Evolutionary conservation across 164 flowering plant genomes (phyloP).

Genomic region (Piper longum): DNA sequence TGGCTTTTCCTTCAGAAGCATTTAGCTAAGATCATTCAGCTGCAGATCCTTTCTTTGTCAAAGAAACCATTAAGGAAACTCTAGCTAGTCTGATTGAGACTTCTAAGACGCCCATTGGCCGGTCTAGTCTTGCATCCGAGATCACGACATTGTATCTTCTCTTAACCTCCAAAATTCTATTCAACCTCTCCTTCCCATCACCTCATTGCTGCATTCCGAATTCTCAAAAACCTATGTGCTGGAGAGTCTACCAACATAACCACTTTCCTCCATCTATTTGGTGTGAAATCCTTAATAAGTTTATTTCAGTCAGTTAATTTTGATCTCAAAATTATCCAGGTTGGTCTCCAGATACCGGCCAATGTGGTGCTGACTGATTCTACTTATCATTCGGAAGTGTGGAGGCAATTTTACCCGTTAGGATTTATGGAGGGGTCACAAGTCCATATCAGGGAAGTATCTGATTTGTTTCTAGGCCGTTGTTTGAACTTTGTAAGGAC

Average conservation of each 20-base stretch:
- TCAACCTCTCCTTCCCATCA: conserved; percentile 7
- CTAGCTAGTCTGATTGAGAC: conserved; percentile 27
- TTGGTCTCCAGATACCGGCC: conserved; percentile 54
- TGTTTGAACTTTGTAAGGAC: conserved; percentile 41
- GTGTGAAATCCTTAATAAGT: conserved; percentile 20
- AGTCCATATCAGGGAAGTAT: conserved; percentile 23
- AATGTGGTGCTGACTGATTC: conserved; percentile 64
- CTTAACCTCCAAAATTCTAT: conserved; percentile 24
- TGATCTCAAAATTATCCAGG: conserved; percentile 16
- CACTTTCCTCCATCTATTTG: conserved; percentile 31
- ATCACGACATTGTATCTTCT: conserved; percentile 29
- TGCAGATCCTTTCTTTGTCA: conserved; percentile 2
- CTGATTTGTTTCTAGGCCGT: conserved; percentile 67
- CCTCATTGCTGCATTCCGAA: conserved; percentile 29
- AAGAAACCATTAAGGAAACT: conserved; percentile 21
- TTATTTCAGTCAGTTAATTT: conserved; percentile 13
- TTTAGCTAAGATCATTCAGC: conserved; percentile 1
- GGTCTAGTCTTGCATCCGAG: conserved; percentile 34
- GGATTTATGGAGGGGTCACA: conserved; percentile 31
- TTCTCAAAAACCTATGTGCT: conserved; percentile 78
- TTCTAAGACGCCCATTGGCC: conserved; percentile 34
- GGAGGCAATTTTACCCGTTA: conserved; percentile 44
- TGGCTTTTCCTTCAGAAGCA: not conserved
- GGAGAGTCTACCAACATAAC: conserved; percentile 53
- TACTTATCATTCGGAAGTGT: conserved; percentile 36